These are phyloP conservation scores for Syzygium aromaticum DNA, from an alignment of 345 rosid genomes.

Conservation along the genomic window DNA sequence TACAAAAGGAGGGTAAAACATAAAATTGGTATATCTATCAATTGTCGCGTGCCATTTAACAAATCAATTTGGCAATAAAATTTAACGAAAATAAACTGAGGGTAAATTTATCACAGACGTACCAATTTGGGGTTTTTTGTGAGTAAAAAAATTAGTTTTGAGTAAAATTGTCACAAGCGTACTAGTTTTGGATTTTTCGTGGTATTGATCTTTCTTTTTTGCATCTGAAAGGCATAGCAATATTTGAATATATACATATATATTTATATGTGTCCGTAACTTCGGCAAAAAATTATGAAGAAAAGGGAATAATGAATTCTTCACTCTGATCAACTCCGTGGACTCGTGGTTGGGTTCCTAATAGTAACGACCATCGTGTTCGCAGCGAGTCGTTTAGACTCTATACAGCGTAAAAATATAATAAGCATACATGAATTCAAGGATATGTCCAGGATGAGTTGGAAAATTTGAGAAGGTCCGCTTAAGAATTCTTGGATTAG, in stretches of 20 bases:
- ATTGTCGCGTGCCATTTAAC: too few relatives aligned
- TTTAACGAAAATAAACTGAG: too few relatives aligned
- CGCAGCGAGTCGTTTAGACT: neutral
- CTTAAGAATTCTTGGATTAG: neutral
- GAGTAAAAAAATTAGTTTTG: too few relatives aligned
- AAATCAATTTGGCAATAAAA: too few relatives aligned
- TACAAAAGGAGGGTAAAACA: too few relatives aligned
- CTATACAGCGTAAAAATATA: neutral
- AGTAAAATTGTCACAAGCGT: too few relatives aligned
- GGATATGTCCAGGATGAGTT: neutral
- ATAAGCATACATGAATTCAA: neutral
- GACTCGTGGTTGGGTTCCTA: neutral
- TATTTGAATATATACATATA: too few relatives aligned
- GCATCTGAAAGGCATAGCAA: neutral
- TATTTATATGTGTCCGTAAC: neutral
- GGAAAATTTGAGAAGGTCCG: neutral
- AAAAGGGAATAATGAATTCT: neutral
- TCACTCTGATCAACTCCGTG: neutral
- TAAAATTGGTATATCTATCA: too few relatives aligned
- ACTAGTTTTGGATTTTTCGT: too few relatives aligned
- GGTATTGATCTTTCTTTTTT: neutral
- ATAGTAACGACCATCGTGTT: neutral
- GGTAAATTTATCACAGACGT: too few relatives aligned
- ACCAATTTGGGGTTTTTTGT: too few relatives aligned
- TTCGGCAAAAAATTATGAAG: neutral